Conservation (phyloP, 2,329 filamentous ascomycete genomes). For the Diaporthe caulivora region DNA sequence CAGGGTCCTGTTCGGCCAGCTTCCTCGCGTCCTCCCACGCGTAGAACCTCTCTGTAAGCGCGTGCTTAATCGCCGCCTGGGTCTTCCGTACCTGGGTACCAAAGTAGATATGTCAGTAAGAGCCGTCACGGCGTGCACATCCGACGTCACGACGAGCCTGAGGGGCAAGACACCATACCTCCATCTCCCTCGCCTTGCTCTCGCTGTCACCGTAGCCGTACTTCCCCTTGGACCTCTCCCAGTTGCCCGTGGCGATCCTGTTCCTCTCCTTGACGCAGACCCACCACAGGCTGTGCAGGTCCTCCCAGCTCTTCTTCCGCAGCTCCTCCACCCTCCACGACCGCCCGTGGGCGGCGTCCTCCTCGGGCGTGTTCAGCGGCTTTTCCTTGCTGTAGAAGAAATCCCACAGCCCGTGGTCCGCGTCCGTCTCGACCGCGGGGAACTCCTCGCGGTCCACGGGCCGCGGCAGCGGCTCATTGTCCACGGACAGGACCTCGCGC, state of each 20-base stretch:
- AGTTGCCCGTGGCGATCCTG: conserved; percentile 81
- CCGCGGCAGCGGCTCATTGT: conserved; percentile 77
- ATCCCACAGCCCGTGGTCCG: conserved; percentile 88
- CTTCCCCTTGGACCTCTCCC: conserved; percentile 76
- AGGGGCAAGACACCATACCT: conserved; percentile 67
- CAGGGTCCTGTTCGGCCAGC: conserved; percentile 74
- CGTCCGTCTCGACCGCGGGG: conserved; percentile 70
- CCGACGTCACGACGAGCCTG: not conserved
- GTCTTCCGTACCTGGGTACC: conserved; percentile 76
- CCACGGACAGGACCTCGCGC: conserved; percentile 79
- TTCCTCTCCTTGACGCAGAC: conserved; percentile 93
- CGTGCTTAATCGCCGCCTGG: conserved; percentile 85
- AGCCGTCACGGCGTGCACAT: not conserved
- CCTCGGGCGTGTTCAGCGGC: conserved; percentile 77
- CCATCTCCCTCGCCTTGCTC: conserved; percentile 70
- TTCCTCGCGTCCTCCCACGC: conserved; percentile 83
- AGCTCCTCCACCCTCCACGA: conserved; percentile 89
- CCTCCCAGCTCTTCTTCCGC: conserved; percentile 90
- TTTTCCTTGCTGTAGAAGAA: conserved; percentile 84
- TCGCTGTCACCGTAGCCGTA: conserved; percentile 82
- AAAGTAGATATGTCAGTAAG: conserved; percentile 29
- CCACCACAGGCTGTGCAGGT: conserved; percentile 95
- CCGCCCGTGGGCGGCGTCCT: conserved; percentile 80
- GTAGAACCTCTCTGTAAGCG: conserved; percentile 89
- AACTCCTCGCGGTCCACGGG: conserved; percentile 68